Evolutionary conservation across 208 protist species (phyloP), one percentile per base, ranked within the genome.

Genomic region (Phytomonas francai): DNA sequence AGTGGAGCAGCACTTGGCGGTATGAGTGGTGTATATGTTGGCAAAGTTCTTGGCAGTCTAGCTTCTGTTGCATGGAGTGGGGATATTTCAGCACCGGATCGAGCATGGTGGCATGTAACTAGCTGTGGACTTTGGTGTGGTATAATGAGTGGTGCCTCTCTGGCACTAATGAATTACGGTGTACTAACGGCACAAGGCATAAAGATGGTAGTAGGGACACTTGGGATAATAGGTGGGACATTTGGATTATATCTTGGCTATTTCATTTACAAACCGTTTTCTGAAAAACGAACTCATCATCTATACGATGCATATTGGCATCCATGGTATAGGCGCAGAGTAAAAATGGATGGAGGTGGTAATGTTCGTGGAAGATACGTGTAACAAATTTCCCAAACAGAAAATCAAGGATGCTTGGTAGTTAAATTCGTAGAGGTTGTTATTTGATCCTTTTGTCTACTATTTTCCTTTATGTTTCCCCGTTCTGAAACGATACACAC

Each of bases 231-330:
- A 29, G 74, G 77, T 7, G 65, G 73, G 1, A 58, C 73, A 0
- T 65, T 54, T 11, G 84, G 90, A 16, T 39, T 84, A 3, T 78
- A 73, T 57, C 54, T 89, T 1, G 90, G 85, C 63, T 85, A 87
- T 63, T 62, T 27, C 16, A 67, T 86, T 7, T 96, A 96, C 71
- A 72, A 77, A 9, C 84, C 87, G 2, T 89, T 81, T 70, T 81
- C 82, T 0, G 66, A 56, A 32, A 79, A 65, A 60, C 79, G 90
- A 11, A 77, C 77, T 51, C 78, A 85, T 62, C 63, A 65, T 22
- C 56, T 91, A 59, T 90, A 93, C 68, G 87, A 92, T 39, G 80
- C 85, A 7, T 85, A 87, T 71, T 95, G 89, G 86, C 79, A 81
- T 19, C 90, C 90, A 33, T 96, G 90, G 90, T 63, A 91, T 31